Percentiles rank a stretch among this genome's conserved stretches.
Conservation (phyloP, 257 asterid species). For the Lantana camara region DNA sequence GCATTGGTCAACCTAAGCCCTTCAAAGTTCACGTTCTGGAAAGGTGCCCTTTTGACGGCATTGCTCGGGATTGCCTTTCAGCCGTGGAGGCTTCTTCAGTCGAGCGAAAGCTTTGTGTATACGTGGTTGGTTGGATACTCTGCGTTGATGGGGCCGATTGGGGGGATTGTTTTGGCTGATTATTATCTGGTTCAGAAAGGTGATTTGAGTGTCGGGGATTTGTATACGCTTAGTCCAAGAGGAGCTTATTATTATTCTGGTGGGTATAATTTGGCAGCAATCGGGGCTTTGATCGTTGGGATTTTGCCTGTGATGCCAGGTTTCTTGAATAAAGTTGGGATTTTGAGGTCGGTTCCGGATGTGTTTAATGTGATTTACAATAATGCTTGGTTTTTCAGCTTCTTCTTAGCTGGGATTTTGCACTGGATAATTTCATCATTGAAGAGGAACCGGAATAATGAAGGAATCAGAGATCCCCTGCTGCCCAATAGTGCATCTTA, state of each 20-base stretch:
- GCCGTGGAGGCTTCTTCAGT: conserved; percentile 85
- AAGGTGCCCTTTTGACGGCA: conserved; percentile 75
- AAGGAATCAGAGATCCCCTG: conserved; percentile 28
- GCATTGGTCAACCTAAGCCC: conserved; percentile 86
- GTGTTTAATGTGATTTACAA: conserved; percentile 44
- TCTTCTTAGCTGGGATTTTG: conserved; percentile 68
- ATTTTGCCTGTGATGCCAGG: conserved; percentile 91
- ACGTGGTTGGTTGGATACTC: conserved; percentile 92
- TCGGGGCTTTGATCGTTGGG: conserved; percentile 62
- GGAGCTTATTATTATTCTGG: conserved; percentile 71
- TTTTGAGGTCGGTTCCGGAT: conserved; percentile 42
- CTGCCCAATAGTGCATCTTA: conserved; percentile 36
- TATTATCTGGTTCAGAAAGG: conserved; percentile 53
- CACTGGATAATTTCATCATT: conserved; percentile 48
- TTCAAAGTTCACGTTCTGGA: conserved; percentile 60
- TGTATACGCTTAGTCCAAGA: conserved; percentile 52
- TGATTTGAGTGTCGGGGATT: conserved; percentile 46
- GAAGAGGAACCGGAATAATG: conserved; percentile 25
- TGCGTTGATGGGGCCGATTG: conserved; percentile 85
- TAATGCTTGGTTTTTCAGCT: conserved; percentile 89
- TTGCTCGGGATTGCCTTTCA: conserved; percentile 75
- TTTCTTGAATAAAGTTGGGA: conserved; percentile 70
- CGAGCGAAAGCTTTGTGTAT: conserved; percentile 89
- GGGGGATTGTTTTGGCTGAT: conserved; percentile 66
- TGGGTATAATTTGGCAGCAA: conserved; percentile 69